A percentile compares a stretch with the other conserved stretches of the same genome.
Evolutionary conservation across 495 filamentous ascomycete genomes (phyloP).

Genomic region (Talaromyces nanjingensis): DNA sequence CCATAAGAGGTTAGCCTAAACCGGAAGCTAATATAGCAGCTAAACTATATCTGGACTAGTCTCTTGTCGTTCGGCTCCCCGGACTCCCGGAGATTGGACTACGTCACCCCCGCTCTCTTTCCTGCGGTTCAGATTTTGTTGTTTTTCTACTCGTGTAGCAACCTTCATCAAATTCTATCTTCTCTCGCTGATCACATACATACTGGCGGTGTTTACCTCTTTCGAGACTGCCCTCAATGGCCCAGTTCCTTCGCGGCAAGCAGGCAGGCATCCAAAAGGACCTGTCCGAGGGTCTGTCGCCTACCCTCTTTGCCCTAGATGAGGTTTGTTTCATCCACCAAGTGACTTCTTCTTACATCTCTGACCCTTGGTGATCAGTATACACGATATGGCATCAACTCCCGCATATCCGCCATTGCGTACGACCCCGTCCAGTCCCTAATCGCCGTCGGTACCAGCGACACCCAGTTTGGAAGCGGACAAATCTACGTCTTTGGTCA

Average conservation of each 20-base stretch:
- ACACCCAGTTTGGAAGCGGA: slow-evolving; percentile 67
- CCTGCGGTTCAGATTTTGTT: not conserved
- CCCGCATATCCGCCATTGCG: slow-evolving; percentile 71
- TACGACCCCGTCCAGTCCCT: slow-evolving; percentile 94
- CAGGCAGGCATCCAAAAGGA: slow-evolving; percentile 89
- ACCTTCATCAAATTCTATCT: not conserved
- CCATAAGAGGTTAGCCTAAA: not conserved
- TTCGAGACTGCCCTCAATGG: slow-evolving; percentile 43
- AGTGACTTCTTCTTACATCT: slow-evolving; percentile 9
- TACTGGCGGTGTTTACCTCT: not conserved
- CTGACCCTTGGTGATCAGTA: slow-evolving; percentile 41
- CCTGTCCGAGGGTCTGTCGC: slow-evolving; percentile 69
- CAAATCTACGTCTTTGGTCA: slow-evolving; percentile 91
- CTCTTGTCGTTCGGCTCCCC: not conserved
- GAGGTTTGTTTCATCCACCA: slow-evolving; percentile 47
- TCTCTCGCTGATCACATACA: not conserved
- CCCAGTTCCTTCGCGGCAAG: slow-evolving; percentile 81
- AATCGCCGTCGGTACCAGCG: slow-evolving; percentile 84
- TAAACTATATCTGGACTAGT: not conserved
- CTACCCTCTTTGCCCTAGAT: slow-evolving; percentile 72
- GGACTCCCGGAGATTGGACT: not conserved
- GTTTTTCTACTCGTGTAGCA: not conserved
- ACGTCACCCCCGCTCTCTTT: not conserved
- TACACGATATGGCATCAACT: slow-evolving; percentile 78
- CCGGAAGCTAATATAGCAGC: not conserved